Base-by-base conservation (phyloP, 2,329 filamentous ascomycete genomes). In the Bipolaris cookei region DNA sequence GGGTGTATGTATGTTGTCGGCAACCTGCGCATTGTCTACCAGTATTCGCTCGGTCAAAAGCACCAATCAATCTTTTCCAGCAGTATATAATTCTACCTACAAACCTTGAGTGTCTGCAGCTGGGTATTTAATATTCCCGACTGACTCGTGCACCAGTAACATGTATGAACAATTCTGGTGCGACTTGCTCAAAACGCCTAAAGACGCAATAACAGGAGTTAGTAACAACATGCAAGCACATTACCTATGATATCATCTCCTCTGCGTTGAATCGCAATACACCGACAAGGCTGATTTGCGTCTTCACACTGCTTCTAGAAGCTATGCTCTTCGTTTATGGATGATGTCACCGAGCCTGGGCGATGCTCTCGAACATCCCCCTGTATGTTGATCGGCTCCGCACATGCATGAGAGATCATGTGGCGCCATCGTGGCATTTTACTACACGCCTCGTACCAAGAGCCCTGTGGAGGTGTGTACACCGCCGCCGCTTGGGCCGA, bases 241-340 rank as follows among this genome's bases (percentile, higher is more conserved):
- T 30, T 13, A 30, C 28, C 47, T 2, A 69, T 65, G 10, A 69
- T 59, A 23, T 69, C 65, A 56, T 66, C 18, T 1, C 64, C 56
- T 42, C 64, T 62, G 23, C 64, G 66, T 28, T 46, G 38, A 18
- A 66, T 11, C 10, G 62, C 51, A 8, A 59, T 56, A 6, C 50
- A 53, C 39, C 64, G 51, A 45, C 57, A 58, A 8, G 67, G 47
- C 32, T 62, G 49, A 48, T 69, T 3, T 57, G 58, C 39, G 59
- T 63, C 34, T 63, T 54, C 43, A 56, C 64, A 58, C 69, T 10
- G 28, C 10, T 7, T 23, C 39, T 13, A 43, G 54, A 42, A 56
- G 48, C 20, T 25, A 16, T 1, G 16, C 8, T 35, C 18, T 28
- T 6, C 7, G 2, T 6, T 14, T 10, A 28, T 28, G 2, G 11